Conservation (phyloP, 2,329 filamentous ascomycete species). For the Remersonia thermophila region DNA sequence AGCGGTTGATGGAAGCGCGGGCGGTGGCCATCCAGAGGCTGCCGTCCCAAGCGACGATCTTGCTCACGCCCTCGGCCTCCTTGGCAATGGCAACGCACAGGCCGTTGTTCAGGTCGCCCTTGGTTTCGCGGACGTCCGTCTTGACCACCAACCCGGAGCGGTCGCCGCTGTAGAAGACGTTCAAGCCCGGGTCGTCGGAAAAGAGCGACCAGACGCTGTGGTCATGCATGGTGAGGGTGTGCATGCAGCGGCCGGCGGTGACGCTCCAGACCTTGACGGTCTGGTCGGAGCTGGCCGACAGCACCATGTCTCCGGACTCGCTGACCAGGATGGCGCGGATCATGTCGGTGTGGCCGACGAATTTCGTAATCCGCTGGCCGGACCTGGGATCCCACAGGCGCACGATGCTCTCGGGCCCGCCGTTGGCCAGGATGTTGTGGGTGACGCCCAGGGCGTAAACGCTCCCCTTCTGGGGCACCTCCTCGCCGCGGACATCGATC, state of each 20-base stretch:
- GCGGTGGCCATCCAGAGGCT: conserved; percentile 85
- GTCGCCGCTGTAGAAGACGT: conserved; percentile 90
- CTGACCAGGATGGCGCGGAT: conserved; percentile 85
- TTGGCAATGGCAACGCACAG: conserved; percentile 83
- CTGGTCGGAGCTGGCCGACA: conserved; percentile 91
- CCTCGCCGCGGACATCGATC: conserved; percentile 75
- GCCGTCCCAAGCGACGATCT: conserved; percentile 55
- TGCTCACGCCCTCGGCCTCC: conserved; percentile 73
- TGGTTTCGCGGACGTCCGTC: conserved; percentile 69
- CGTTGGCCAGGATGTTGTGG: conserved; percentile 73
- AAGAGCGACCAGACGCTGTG: conserved; percentile 95
- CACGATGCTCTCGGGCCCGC: conserved; percentile 86
- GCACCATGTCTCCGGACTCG: conserved; percentile 75
- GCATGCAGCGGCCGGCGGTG: conserved; percentile 88
- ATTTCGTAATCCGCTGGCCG: conserved; percentile 85
- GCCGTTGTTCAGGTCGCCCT: conserved; percentile 71
- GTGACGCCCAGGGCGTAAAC: conserved; percentile 81
- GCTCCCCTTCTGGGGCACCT: conserved; percentile 79
- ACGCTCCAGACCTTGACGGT: conserved; percentile 98
- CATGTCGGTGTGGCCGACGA: conserved; percentile 92
- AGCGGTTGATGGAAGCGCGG: conserved; percentile 84
- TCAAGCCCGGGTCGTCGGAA: conserved; percentile 73
- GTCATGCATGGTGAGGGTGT: conserved; percentile 97
- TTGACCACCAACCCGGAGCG: conserved; percentile 90
- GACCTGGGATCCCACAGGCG: conserved; percentile 83